Evolutionary conservation across 768 basidiomycete species (phyloP).

Genomic region (Sutorius australiensis): DNA sequence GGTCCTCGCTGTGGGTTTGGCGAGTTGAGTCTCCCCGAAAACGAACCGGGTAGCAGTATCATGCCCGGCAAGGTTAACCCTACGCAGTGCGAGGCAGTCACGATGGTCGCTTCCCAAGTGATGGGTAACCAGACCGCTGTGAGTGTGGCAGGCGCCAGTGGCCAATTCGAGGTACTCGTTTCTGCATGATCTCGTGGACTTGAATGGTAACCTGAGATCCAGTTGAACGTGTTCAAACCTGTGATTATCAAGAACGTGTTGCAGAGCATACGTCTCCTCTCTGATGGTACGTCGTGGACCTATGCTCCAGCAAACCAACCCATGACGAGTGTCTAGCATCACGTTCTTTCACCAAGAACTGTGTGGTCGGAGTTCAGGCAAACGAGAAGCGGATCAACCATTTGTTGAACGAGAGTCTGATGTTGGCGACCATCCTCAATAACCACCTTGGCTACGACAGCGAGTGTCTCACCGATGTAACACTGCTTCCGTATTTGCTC

Average conservation of each 20-base stretch:
- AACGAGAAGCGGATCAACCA: slow-evolving; percentile 91
- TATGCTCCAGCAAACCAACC: neutral
- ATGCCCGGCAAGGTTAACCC: slow-evolving; percentile 99
- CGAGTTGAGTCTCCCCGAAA: slow-evolving; percentile 91
- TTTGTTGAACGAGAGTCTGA: slow-evolving; percentile 90
- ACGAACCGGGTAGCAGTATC: slow-evolving; percentile 98
- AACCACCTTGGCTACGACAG: slow-evolving; percentile 96
- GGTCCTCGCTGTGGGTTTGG: slow-evolving; percentile 97
- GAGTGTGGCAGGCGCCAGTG: slow-evolving; percentile 88
- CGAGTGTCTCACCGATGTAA: slow-evolving; percentile 41
- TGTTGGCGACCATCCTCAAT: slow-evolving; percentile 98
- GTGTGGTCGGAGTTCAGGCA: slow-evolving; percentile 92
- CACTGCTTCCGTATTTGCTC: slow-evolving; percentile 5
- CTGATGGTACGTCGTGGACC: slow-evolving; percentile 63
- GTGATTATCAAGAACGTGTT: slow-evolving; percentile 98
- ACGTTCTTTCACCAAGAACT: slow-evolving; percentile 95
- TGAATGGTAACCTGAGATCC: slow-evolving; percentile 4
- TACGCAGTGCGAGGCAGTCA: slow-evolving; percentile 97
- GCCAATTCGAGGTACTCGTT: slow-evolving; percentile 88
- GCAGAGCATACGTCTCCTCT: slow-evolving; percentile 89
- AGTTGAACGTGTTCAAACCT: slow-evolving; percentile 99
- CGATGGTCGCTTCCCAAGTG: slow-evolving; percentile 98
- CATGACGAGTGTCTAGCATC: slow-evolving; percentile 46
- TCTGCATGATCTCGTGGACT: slow-evolving; percentile 1
- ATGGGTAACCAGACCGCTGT: slow-evolving; percentile 96